These are phyloP conservation scores for Colletotrichum theobromicola DNA, from an alignment of 2,329 filamentous ascomycete species.

Conservation along the genomic window DNA sequence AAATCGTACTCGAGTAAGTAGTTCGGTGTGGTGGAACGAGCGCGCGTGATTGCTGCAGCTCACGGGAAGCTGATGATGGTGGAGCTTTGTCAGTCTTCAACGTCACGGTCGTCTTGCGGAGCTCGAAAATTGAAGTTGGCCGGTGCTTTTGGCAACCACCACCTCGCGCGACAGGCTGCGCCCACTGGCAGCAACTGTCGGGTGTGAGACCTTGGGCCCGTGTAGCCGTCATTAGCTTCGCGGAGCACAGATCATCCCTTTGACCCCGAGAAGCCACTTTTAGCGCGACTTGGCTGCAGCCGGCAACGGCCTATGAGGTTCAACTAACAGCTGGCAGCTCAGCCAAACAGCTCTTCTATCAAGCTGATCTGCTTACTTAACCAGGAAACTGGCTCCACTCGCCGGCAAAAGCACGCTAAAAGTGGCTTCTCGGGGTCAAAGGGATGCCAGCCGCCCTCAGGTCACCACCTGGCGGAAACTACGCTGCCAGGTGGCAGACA, in stretches of 20 bases:
- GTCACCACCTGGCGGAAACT: background rate
- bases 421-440: too few species aligned
- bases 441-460: background rate
- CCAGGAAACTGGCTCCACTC: too few species aligned
- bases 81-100: constrained; percentile 18
- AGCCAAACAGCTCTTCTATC: too few species aligned
- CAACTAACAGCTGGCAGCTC: too few species aligned
- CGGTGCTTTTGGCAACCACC: constrained; percentile 11
- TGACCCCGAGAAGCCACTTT: too few species aligned
- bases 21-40: background rate
- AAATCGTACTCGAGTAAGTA: background rate
- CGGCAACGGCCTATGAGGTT: too few species aligned
- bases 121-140: constrained; percentile 19
- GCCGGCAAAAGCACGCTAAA: too few species aligned
- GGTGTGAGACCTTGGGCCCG: background rate
- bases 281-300: too few species aligned
- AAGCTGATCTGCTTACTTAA: too few species aligned
- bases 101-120: constrained; percentile 17
- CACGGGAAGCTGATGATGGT: constrained; percentile 9
- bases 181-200: background rate
- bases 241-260: background rate
- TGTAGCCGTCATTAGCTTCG: background rate
- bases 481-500: background rate
- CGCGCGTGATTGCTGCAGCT: background rate
- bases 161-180: background rate